Evolutionary conservation across 2,329 filamentous ascomycete species (phyloP).

Genomic region (Atkinsonella hypoxylon): DNA sequence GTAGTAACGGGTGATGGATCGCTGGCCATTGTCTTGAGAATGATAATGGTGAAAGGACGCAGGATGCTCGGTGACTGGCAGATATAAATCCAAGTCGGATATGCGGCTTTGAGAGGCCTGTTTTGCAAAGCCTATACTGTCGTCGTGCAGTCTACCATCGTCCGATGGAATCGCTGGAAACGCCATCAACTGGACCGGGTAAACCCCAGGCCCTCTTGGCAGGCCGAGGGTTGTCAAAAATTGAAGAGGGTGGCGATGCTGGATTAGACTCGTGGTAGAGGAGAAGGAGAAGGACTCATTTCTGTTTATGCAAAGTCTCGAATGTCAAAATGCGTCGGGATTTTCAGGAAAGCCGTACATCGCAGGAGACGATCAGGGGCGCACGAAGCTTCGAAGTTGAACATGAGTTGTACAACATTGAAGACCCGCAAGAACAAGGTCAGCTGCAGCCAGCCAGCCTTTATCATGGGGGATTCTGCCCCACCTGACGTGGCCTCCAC

Average conservation of each 20-base stretch:
- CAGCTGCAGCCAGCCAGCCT: too few relatives aligned
- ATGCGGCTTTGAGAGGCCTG: not conserved
- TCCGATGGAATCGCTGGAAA: slow-evolving; percentile 2
- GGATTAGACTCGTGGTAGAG: not conserved
- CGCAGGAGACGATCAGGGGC: too few relatives aligned
- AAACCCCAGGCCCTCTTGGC: not conserved
- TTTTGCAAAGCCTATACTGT: not conserved
- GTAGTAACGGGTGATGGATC: not conserved
- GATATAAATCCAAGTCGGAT: not conserved
- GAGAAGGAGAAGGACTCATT: too few relatives aligned
- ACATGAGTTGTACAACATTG: too few relatives aligned
- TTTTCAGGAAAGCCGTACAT: too few relatives aligned
- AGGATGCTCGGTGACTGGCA: not conserved
- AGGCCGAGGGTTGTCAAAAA: not conserved
- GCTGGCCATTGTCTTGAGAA: not conserved
- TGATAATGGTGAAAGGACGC: not conserved
- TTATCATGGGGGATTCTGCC: too few relatives aligned
- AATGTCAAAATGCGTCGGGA: too few relatives aligned
- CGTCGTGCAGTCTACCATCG: slow-evolving; percentile 4
- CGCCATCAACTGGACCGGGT: not conserved
- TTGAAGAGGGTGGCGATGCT: not conserved
- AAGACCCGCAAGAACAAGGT: too few relatives aligned
- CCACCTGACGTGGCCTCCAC: too few relatives aligned
- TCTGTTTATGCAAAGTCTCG: too few relatives aligned
- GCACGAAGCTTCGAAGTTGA: too few relatives aligned